Evolutionary conservation across 225 moss, liverwort and hornwort genomes (phyloP).

Genomic region (Polytrichum formosum): DNA sequence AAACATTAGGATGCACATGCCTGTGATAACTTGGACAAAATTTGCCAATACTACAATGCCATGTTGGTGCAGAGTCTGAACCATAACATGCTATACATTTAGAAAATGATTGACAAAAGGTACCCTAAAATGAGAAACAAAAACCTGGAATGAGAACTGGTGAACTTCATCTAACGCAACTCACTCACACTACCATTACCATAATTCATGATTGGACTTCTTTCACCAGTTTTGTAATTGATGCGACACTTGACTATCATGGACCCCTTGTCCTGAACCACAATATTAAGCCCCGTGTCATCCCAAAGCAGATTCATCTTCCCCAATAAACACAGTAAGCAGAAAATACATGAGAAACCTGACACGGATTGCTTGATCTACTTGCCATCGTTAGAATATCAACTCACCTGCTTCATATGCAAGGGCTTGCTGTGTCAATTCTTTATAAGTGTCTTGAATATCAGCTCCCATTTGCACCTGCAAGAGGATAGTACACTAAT

Average conservation of each 20-base stretch:
- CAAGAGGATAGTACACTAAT: background rate
- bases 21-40: too few relatives aligned
- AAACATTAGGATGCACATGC: too few relatives aligned
- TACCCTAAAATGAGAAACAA: too few relatives aligned
- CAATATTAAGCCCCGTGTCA: constrained; percentile 20
- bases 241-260: constrained; percentile 27
- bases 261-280: constrained; percentile 33
- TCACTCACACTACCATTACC: background rate
- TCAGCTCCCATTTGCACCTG: constrained; percentile 57
- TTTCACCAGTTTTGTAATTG: constrained; percentile 27
- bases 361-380: background rate
- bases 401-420: constrained; percentile 63
- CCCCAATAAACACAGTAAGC: constrained; percentile 2
- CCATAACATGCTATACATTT: too few relatives aligned
- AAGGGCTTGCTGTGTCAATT: constrained; percentile 42
- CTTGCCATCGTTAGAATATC: background rate
- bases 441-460: constrained; percentile 41
- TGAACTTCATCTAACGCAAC: too few relatives aligned
- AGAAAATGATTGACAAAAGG: too few relatives aligned
- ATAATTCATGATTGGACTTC: constrained; percentile 15
- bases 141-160: too few relatives aligned
- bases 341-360: constrained; percentile 8
- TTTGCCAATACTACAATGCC: too few relatives aligned
- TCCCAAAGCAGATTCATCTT: constrained; percentile 12
- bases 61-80: too few relatives aligned